Evolutionary conservation across 148 eudicot species (phyloP), one percentile per base, ranked within the genome.

Genomic region (Fagopyrum homotropicum): DNA sequence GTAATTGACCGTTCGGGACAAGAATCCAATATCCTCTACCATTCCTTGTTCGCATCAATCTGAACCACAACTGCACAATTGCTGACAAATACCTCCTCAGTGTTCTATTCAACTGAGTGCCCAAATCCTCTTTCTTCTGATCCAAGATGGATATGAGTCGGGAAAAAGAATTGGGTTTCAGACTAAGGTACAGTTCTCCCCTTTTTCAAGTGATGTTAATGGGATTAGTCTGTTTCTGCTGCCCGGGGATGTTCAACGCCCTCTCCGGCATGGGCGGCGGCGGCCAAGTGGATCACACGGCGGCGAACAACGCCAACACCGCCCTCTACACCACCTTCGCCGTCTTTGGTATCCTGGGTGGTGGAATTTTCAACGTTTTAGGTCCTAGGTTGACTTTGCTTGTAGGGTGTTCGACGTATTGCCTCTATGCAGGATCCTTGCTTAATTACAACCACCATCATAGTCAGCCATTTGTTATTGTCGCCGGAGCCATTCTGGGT

Each of bases 241-340:
- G 97, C 30, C 97, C 99, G 0, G 99, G 98, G 0, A 96, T 96
- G 98, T 96, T 90, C 83, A 92, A 90, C 80, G 96, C 98, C 52
- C 84, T 92, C 6, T 85, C 94, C 5, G 99, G 99, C 9, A 89
- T 92, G 97, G 99, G 99, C 26, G 99, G 97, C 30, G 97, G 97
- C 11, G 98, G 99, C 29, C 99, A 96, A 59, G 88, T 92, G n/a
- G 91, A 96, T 50, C 94, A 83, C 82, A 90, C 93, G 4, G 99
- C 94, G 3, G 88, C 90, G 0, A 96, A 92, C 89, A 92, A 96
- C 75, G 99, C 99, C 48, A 88, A 86, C 83, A 96, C 99, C 40
- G 97, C 99, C 59, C 86, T 96, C 6, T 96, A 96, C 91, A 83
- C 89, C 40, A 78, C 98, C 49, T 92, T 96, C 73, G 90, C 98